Base-by-base conservation (phyloP, 164 flowering plant species). In the Liquidambar formosana region DNA sequence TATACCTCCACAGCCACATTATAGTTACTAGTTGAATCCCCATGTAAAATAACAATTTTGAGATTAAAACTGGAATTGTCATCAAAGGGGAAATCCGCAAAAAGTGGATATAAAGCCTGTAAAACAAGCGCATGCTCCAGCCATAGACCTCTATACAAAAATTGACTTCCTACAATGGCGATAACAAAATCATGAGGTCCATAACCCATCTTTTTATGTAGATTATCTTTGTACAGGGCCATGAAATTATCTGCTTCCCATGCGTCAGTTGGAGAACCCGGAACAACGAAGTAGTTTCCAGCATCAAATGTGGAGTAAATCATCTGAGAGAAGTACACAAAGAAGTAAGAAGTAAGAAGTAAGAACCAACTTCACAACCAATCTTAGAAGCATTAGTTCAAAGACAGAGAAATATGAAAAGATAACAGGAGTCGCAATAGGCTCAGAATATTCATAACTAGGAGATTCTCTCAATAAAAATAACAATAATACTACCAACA, bases 101-200 rank as follows among this genome's bases (percentile, higher is more conserved):
- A 59, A 64, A 92, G 75, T 66, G 99, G 97, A 62, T 72, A 63
- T 43, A 96, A 64, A 54, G 97, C 95, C 75, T 85, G 79, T 75
- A 96, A 76, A 67, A 96, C 72, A 59, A 92, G 83, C 33, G 98
- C 86, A 72, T 93, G 97, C 70, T 93, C 99, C 82, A 96, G 77
- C 99, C 97, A 93, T 71, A 85, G 67, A 49, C 97, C 98, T 79
- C 79, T 85, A 80, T 92, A 92, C 63, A 76, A 65, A 78, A 90
- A 84, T 64, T 85, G 89, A 71, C 92, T 92, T 49, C 97, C 97
- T 25, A 87, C 93, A 74, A 96, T 64, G 19, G 83, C 86, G 66
- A 96, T 77, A 63, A 90, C 75, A 65, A 92, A 68, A 69, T 93
- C 97, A 53, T 84, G 79, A 45, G 74, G 52, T 21, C 64, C 73